Conservation (phyloP, 2,329 filamentous ascomycete species). For the Blastomyces parvus region DNA sequence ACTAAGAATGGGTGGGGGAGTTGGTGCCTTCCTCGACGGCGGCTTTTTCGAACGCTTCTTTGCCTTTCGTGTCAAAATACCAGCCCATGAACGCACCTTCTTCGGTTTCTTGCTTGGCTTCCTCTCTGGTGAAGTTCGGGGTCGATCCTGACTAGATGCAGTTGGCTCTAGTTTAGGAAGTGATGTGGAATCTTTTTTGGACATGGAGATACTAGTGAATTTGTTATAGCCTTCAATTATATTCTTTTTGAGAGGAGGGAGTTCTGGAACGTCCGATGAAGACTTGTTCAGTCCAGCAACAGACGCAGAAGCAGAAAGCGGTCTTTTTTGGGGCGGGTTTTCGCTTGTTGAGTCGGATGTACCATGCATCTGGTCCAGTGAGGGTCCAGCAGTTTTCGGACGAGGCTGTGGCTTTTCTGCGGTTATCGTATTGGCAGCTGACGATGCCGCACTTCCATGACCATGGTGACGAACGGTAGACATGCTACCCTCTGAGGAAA, state of each 20-base stretch:
- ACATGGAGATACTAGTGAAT: not conserved
- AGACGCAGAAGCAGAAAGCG: constrained; percentile 32
- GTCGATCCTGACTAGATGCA: constrained; percentile 18
- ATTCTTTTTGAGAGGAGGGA: constrained; percentile 2
- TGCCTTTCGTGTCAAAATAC: constrained; percentile 42
- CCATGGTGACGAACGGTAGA: constrained; percentile 63
- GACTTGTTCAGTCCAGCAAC: constrained; percentile 10
- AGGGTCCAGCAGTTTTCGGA: constrained; percentile 39
- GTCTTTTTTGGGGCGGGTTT: constrained; percentile 27
- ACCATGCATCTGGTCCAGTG: constrained; percentile 24
- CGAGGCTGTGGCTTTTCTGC: constrained; percentile 22
- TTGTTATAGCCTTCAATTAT: not conserved
- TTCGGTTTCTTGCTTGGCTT: constrained; percentile 49
- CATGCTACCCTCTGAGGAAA: constrained; percentile 72
- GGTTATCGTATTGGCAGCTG: constrained; percentile 17
- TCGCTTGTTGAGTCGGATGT: constrained; percentile 14
- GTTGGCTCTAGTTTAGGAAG: constrained; percentile 3
- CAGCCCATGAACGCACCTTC: constrained; percentile 59
- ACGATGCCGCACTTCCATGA: constrained; percentile 45
- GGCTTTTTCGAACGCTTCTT: constrained; percentile 38
- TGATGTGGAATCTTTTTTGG: not conserved
- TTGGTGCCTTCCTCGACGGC: constrained; percentile 33
- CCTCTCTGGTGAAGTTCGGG: constrained; percentile 24
- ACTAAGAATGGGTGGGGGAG: constrained; percentile 37
- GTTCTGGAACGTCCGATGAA: not conserved